Conservation (phyloP, 352 stramenopile genomes). For the Phytophthora megakarya region DNA sequence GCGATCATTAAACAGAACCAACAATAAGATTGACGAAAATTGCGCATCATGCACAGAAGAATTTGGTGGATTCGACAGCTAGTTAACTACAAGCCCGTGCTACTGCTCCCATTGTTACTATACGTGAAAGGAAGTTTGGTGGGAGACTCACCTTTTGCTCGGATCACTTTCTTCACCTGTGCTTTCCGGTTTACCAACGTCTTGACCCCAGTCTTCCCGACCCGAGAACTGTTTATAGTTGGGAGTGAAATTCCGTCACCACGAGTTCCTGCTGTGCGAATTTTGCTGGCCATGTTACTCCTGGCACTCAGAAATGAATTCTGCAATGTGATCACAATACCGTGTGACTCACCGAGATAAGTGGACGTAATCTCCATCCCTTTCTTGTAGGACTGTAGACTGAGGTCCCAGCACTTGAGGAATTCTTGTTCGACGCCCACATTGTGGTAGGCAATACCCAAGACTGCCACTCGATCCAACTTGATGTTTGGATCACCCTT, state of each 20-base stretch:
- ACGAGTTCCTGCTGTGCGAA: conserved; percentile 46
- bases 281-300: conserved; percentile 55
- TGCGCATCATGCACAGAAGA: conserved; percentile 4
- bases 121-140: conserved; percentile 31
- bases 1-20: neutral
- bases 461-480: conserved; percentile 89
- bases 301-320: conserved; percentile 90
- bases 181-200: conserved; percentile 44
- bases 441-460: conserved; percentile 96
- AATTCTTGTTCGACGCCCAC: conserved; percentile 96
- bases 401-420: conserved; percentile 92
- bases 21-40: neutral
- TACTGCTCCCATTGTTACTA: conserved; percentile 33
- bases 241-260: conserved; percentile 65
- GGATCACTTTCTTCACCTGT: conserved; percentile 38
- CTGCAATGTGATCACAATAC: conserved; percentile 91
- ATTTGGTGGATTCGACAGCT: conserved; percentile 13
- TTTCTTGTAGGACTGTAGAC: conserved; percentile 92
- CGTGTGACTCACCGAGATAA: conserved; percentile 90
- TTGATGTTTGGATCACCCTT: conserved; percentile 50
- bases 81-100: conserved; percentile 22
- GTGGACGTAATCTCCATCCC: conserved; percentile 86
- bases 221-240: conserved; percentile 34
- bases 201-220: conserved; percentile 40
- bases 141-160: conserved; percentile 30